Conservation (phyloP, 179 eudicot species). For the Beta corolliflora region DNA sequence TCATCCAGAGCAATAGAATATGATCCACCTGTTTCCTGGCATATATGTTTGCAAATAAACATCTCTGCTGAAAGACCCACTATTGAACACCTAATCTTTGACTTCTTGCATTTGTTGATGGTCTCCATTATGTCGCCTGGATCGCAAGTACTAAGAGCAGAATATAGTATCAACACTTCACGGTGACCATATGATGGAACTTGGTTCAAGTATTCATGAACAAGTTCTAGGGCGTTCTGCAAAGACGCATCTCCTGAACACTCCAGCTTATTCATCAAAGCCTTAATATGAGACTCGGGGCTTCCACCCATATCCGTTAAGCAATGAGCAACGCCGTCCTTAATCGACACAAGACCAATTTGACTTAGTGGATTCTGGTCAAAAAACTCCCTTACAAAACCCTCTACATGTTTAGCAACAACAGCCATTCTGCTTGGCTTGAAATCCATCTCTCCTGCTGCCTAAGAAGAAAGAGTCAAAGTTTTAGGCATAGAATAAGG, state of each 20-base stretch:
- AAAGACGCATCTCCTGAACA: slow-evolving; percentile 95
- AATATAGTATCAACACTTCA: slow-evolving; percentile 77
- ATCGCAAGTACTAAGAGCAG: slow-evolving; percentile 94
- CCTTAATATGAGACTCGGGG: slow-evolving; percentile 88
- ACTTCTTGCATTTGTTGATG: slow-evolving; percentile 79
- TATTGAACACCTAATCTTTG: slow-evolving; percentile 88
- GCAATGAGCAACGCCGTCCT: slow-evolving; percentile 89
- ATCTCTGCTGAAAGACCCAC: slow-evolving; percentile 94
- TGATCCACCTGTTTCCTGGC: slow-evolving; percentile 88
- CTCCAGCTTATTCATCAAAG: slow-evolving; percentile 75
- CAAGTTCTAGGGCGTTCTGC: slow-evolving; percentile 90
- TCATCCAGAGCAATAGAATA: slow-evolving; percentile 88
- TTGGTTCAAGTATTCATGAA: slow-evolving; percentile 63
- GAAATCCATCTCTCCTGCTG: slow-evolving; percentile 85
- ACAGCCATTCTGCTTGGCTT: slow-evolving; percentile 87
- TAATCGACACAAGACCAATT: slow-evolving; percentile 68
- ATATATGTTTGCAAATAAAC: slow-evolving; percentile 81
- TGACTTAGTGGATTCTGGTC: slow-evolving; percentile 97
- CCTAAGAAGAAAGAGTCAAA: slow-evolving; percentile 43
- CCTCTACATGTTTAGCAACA: slow-evolving; percentile 81
- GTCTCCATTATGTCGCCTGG: slow-evolving; percentile 94
- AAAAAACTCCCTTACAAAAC: slow-evolving; percentile 88
- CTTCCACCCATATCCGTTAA: slow-evolving; percentile 94
- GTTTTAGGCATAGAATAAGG: neutral
- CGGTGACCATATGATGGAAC: slow-evolving; percentile 95